Percentiles rank a stretch among this genome's conserved stretches.
Evolutionary conservation across 805 yeast species (phyloP).

Genomic region (Yarrowia sp.): DNA sequence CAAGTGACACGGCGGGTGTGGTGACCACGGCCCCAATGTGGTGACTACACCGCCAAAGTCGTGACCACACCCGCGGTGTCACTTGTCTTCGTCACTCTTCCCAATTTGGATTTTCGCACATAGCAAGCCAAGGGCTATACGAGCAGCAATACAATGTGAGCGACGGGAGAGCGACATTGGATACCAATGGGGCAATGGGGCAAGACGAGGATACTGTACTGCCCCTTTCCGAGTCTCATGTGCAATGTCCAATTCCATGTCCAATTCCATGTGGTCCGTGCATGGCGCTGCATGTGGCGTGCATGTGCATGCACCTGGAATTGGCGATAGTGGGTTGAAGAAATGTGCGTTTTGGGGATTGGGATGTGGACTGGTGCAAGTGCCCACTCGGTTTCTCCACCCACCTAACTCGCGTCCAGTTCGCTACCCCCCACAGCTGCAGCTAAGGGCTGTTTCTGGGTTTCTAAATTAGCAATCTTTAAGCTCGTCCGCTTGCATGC

Average conservation of each 20-base stretch:
- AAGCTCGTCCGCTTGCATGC: constrained; percentile 15
- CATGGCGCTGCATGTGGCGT: constrained; percentile 2
- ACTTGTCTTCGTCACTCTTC: background rate
- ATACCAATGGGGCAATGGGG: too few relatives aligned
- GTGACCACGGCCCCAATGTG: too few relatives aligned
- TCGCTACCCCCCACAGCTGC: background rate
- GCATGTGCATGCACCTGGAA: background rate
- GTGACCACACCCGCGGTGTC: background rate
- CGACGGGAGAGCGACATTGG: background rate
- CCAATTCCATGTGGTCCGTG: background rate
- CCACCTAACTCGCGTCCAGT: too few relatives aligned
- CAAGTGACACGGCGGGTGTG: too few relatives aligned
- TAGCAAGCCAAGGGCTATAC: constrained; percentile 3
- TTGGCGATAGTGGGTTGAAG: too few relatives aligned
- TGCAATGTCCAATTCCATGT: too few relatives aligned
- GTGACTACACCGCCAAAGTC: too few relatives aligned
- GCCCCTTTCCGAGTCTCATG: too few relatives aligned
- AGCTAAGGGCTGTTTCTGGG: background rate
- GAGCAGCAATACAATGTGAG: background rate
- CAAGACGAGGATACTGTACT: too few relatives aligned
- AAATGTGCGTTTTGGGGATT: too few relatives aligned
- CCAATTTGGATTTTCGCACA: background rate
- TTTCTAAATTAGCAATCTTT: constrained; percentile 20
- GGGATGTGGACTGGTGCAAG: too few relatives aligned
- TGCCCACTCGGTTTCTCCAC: too few relatives aligned